Conservation (phyloP, 2,329 filamentous ascomycete genomes). For the Whalleya microplaca region DNA sequence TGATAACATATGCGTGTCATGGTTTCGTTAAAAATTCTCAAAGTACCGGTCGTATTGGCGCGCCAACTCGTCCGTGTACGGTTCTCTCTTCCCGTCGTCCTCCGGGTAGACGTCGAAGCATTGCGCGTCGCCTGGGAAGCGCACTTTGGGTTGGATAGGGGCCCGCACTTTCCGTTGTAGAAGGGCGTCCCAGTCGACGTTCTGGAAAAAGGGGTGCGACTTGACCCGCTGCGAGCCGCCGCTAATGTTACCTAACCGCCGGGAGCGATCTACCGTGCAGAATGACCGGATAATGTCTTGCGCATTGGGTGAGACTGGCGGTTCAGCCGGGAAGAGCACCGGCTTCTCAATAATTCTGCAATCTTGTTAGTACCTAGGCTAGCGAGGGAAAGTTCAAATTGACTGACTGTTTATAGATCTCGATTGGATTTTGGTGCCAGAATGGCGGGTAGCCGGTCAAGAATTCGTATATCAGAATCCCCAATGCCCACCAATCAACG, state of each 20-base stretch:
- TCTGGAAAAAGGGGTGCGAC: constrained; percentile 73
- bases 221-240: constrained; percentile 76
- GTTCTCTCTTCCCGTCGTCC: constrained; percentile 66
- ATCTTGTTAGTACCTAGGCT: constrained; percentile 19
- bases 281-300: constrained; percentile 76
- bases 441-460: constrained; percentile 84
- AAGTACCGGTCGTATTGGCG: constrained; percentile 73
- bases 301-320: constrained; percentile 66
- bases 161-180: constrained; percentile 66
- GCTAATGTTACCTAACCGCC: constrained; percentile 76
- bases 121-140: constrained; percentile 73
- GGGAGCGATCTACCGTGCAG: constrained; percentile 78
- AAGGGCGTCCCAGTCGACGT: constrained; percentile 75
- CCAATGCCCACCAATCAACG: constrained; percentile 87
- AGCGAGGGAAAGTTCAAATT: background rate
- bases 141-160: constrained; percentile 75
- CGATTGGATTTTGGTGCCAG: constrained; percentile 84
- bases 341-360: constrained; percentile 77
- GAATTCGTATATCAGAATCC: constrained; percentile 84
- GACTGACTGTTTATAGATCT: constrained; percentile 78
- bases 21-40: constrained; percentile 65
- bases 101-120: constrained; percentile 87
- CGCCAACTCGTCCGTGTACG: constrained; percentile 71
- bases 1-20: background rate
- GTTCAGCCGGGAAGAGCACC: constrained; percentile 72